phyloP scores from a whole-genome alignment of 306 rosid genomes.

The Malus orientalis region DNA sequence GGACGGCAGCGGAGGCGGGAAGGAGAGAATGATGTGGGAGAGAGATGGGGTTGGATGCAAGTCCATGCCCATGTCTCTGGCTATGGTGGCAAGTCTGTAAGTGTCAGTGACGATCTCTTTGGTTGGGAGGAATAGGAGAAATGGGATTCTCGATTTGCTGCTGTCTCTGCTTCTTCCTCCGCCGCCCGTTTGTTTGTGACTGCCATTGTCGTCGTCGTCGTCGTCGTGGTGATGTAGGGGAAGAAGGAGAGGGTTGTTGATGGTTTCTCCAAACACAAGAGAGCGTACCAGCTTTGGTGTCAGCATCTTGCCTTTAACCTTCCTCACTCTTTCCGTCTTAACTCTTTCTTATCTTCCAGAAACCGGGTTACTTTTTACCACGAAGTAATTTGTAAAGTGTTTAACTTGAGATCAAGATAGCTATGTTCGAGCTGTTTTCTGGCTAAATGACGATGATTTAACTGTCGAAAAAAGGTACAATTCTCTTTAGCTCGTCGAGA shows the following conservation, averaged over 20 bases:
- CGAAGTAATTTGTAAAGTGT: no score
- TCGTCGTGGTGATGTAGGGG: constrained; percentile 1
- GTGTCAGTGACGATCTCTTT: constrained; percentile 45
- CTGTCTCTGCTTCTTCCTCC: not conserved
- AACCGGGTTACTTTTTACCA: not conserved
- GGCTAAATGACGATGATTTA: no score
- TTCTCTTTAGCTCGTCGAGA: no score
- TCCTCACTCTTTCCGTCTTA: not conserved
- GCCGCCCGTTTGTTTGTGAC: not conserved
- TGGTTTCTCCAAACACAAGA: constrained; percentile 45
- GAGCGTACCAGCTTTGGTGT: constrained; percentile 64
- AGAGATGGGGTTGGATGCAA: constrained; percentile 59
- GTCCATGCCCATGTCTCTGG: constrained; percentile 52
- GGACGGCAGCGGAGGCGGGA: constrained; percentile 19
- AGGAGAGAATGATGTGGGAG: constrained; percentile 55
- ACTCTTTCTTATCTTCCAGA: not conserved
- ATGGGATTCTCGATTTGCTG: constrained; percentile 27
- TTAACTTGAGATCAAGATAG: no score
- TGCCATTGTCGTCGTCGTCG: not conserved
- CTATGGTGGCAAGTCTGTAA: constrained; percentile 50
- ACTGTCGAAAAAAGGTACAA: no score
- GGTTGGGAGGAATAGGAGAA: constrained; percentile 46
- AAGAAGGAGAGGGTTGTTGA: constrained; percentile 33
- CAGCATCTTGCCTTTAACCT: constrained; percentile 31
- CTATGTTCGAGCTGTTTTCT: no score